Evolutionary conservation across 2,329 filamentous ascomycete species (phyloP), one percentile per base, ranked within the genome.

Genomic region (Ophiocordyceps camponoti-floridani): DNA sequence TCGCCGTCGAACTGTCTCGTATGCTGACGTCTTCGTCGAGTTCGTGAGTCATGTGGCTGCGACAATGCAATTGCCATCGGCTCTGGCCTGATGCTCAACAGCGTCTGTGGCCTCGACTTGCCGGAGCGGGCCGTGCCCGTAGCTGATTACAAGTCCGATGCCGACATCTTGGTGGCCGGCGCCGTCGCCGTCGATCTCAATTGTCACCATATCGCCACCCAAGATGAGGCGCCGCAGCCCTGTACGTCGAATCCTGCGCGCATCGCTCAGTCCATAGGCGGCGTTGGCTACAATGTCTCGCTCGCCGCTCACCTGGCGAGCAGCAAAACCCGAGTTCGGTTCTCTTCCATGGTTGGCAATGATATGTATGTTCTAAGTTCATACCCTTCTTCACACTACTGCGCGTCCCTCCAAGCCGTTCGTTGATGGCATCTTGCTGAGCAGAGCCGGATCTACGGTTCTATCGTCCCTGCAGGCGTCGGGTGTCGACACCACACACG

Each of bases 231-330:
- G 4, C 72, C 78, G 6, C 64, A 71, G 43, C 66, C 79, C 35
- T 75, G 88, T 47, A 94, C 87, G 1, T 96, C 89, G 0, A 96
- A 96, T 55, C 84, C 84, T 43, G 78, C 87, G 8, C 66, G 69
- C 13, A 93, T 95, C 50, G 77, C 67, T 33, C 86, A 94, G 56
- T 84, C 82, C 1, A 73, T 95, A 8, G 91, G 91, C 12, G 91
- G 91, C 7, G 91, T 96, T 8, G 91, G 85, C 7, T 81, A 87
- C 55, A 96, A 96, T 55, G 85, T 96, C 41, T 86, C 91, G 14
- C 73, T 86, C 42, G 88, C 89, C 41, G 80, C 84, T 1, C 83
- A 87, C 51, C 72, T 79, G 30, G 70, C 70, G 13, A 72, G 82
- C 47, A 77, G 75, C 8, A 56, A 63, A 16, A 62, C 62, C 38